Evolutionary conservation across 2,329 filamentous ascomycete species (phyloP), one percentile per base, ranked within the genome.

Genomic region (Curvularia hawaiiensis): DNA sequence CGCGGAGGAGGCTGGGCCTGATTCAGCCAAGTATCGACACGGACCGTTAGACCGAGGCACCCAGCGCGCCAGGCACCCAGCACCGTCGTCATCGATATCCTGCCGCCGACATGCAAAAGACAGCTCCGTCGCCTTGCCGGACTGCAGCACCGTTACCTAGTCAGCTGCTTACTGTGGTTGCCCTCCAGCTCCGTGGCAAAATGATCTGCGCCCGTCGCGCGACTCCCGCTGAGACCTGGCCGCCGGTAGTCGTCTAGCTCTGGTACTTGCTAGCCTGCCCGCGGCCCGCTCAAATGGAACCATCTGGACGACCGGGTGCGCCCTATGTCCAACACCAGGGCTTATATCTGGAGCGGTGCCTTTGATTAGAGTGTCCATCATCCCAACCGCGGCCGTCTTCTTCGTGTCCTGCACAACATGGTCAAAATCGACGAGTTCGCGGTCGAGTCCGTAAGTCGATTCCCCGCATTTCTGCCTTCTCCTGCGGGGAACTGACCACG

Each of bases 381-480:
- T 44, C 8, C 16, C 41, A 12, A 43, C 4, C n/a, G 24, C 16
- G 14, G 26, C 3, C 3, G 1, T n/a, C 20, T 24, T 28, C 24
- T 28, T n/a, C 11, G 35, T 16, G 22, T 18, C 44, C 26, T 16
- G 3, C 1, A 33, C 66, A 77, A 61, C 10, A 86, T 87, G 84
- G 84, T 86, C 33, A 77, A 82, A 48, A 83, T 90, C 60, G 78
- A 82, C 20, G 80, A 83, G 1, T 92, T 92, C 69, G 83, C 84
- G 16, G 90, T 95, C 9, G 91, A 96, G 78, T 81, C 87, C 74
- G 86, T 86, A 79, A 64, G 76, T 77, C 30, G 47, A 51, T 59
- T 35, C 66, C 63, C 63, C 66, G 65, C 65, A 68, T 59, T 60
- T 43, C 48, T 39, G 31, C 40, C 40, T 24, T 39, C 50, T 43